Evolutionary conservation across 257 asterid species (phyloP).

Genomic region (Thymus quinquecostatus): DNA sequence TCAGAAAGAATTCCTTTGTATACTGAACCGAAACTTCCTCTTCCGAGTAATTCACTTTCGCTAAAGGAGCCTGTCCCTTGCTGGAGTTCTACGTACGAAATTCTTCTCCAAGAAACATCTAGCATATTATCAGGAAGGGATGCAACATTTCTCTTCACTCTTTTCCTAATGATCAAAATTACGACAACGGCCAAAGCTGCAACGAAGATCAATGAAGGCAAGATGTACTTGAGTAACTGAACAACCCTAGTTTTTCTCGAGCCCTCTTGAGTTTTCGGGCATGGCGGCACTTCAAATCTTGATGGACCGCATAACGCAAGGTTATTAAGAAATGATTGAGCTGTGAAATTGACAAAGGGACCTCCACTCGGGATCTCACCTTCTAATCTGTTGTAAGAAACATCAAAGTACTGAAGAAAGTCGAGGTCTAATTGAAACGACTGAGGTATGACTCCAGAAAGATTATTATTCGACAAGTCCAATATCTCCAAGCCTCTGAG

Average conservation of each 20-base stretch:
- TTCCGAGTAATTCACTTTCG: neutral
- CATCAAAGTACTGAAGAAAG: neutral
- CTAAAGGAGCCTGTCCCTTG: neutral
- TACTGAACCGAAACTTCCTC: slow-evolving; percentile 35
- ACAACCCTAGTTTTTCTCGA: neutral
- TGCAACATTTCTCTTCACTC: neutral
- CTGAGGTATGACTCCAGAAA: slow-evolving; percentile 2
- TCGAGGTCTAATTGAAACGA: neutral
- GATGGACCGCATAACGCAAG: neutral
- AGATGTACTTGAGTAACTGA: slow-evolving; percentile 29
- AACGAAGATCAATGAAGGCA: slow-evolving; percentile 15
- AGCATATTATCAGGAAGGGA: neutral
- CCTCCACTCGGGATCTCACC: slow-evolving; percentile 16
- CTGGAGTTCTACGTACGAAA: neutral
- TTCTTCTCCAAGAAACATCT: neutral
- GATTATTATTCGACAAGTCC: neutral
- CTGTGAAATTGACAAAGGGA: neutral
- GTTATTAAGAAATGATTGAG: neutral
- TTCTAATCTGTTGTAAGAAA: slow-evolving; percentile 6
- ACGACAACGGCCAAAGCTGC: neutral
- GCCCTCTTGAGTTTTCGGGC: slow-evolving; percentile 6
- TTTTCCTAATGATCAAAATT: slow-evolving; percentile 16
- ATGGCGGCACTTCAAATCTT: slow-evolving; percentile 30
- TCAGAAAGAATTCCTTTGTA: slow-evolving; percentile 38
- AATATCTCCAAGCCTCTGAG: neutral